Conservation (phyloP, 2,329 filamentous ascomycete species). For the Fusarium chuoi region DNA sequence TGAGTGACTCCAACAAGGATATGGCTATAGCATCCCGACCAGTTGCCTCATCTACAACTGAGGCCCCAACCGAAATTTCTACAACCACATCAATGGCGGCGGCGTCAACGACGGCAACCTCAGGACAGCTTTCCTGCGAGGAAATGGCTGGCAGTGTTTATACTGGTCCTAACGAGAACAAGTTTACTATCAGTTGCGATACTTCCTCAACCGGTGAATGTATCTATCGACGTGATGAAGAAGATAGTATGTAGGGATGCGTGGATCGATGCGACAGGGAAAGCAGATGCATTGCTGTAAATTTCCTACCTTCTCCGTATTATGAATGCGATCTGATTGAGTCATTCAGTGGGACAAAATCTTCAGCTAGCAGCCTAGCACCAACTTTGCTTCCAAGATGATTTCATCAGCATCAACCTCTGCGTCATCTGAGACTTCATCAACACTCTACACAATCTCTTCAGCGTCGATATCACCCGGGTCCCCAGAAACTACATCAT, state of each 20-base stretch:
- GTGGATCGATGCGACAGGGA: neutral
- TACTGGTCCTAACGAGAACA: neutral
- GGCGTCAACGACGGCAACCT: neutral
- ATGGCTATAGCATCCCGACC: neutral
- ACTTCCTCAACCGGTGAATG: neutral
- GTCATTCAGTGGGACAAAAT: neutral
- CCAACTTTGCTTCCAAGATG: neutral
- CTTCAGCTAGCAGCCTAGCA: neutral
- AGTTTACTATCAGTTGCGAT: neutral
- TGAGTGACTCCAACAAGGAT: neutral
- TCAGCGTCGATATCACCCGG: neutral
- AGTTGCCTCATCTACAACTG: neutral
- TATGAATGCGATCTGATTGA: neutral
- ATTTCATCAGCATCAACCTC: neutral
- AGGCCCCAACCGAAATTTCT: fast-evolving
- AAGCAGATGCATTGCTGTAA: neutral
- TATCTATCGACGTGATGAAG: neutral
- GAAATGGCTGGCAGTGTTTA: neutral
- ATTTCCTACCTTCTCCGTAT: neutral
- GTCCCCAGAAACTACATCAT: neutral
- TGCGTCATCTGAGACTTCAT: neutral
- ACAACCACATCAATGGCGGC: neutral
- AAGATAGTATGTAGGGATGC: neutral
- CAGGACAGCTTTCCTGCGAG: neutral
- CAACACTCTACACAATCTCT: fast-evolving